Conservation (phyloP, 1,139 yeast species). For the Yamadazyma triangularis region DNA sequence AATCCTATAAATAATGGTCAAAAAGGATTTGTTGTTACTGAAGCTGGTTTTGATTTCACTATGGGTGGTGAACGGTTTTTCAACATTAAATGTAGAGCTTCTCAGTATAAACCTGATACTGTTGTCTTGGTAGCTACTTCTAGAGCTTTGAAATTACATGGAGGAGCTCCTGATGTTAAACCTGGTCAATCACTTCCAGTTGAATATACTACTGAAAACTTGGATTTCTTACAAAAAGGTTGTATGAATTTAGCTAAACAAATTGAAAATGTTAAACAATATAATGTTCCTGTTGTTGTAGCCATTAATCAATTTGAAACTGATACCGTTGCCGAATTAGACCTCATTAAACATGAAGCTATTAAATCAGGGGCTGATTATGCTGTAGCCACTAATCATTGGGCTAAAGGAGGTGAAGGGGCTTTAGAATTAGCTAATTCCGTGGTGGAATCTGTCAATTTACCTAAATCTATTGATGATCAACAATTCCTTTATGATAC, state of each 20-base stretch:
- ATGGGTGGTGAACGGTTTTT: slow-evolving; percentile 88
- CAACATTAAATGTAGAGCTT: slow-evolving; percentile 74
- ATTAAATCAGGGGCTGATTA: slow-evolving; percentile 68
- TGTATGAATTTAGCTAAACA: slow-evolving; percentile 73
- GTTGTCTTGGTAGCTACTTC: slow-evolving; percentile 78
- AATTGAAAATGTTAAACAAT: slow-evolving; percentile 63
- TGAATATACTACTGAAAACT: slow-evolving; percentile 64
- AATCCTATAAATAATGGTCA: slow-evolving; percentile 39
- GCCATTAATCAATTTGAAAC: slow-evolving; percentile 74
- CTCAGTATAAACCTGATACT: slow-evolving; percentile 67
- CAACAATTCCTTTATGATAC: slow-evolving; percentile 60
- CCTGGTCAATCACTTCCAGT: slow-evolving; percentile 73
- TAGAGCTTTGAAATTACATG: slow-evolving; percentile 75
- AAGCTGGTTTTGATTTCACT: slow-evolving; percentile 83
- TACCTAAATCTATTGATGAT: slow-evolving; percentile 22
- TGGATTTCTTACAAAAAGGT: slow-evolving; percentile 60
- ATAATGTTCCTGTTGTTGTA: slow-evolving; percentile 74
- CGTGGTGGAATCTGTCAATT: slow-evolving; percentile 56
- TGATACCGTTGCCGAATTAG: slow-evolving; percentile 63
- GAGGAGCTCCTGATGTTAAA: slow-evolving; percentile 81
- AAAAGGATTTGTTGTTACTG: slow-evolving; percentile 72
- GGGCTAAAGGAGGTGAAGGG: slow-evolving; percentile 80
- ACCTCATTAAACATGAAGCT: slow-evolving; percentile 59
- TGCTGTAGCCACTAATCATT: slow-evolving; percentile 73
- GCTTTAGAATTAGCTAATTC: slow-evolving; percentile 65